Percentiles rank a stretch among this genome's conserved stretches.
These are phyloP conservation scores for Aspergillus sclerotialis DNA, from an alignment of 2,329 filamentous ascomycete genomes.

Conservation along the genomic window DNA sequence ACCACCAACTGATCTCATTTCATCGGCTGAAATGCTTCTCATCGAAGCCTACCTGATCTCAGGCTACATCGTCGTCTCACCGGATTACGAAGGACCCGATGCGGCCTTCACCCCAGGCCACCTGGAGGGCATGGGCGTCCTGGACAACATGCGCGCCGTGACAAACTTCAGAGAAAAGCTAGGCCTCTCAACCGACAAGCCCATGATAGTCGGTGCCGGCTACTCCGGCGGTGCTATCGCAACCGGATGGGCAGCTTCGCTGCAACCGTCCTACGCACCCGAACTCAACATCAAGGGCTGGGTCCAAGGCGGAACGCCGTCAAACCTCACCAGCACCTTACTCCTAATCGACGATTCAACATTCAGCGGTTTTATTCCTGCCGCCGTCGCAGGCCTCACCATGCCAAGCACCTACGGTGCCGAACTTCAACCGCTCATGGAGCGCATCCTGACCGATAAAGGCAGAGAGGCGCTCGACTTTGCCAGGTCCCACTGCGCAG, in stretches of 20 bases:
- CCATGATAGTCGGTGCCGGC: slow-evolving; percentile 41
- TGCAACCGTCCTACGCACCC: slow-evolving; percentile 48
- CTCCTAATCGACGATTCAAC: slow-evolving; percentile 13
- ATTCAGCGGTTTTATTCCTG: slow-evolving; percentile 19
- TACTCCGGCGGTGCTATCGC: slow-evolving; percentile 51
- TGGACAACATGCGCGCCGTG: slow-evolving; percentile 38
- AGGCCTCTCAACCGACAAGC: slow-evolving; percentile 9
- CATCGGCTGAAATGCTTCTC: slow-evolving; percentile 27
- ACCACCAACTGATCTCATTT: slow-evolving; percentile 18
- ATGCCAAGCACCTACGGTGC: slow-evolving; percentile 19
- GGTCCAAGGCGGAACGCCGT: slow-evolving; percentile 20
- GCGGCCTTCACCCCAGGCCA: slow-evolving; percentile 39
- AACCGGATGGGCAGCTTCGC: slow-evolving; percentile 46
- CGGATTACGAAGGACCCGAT: slow-evolving; percentile 43
- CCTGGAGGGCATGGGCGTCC: slow-evolving; percentile 38
- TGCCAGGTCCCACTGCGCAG: slow-evolving; percentile 11
- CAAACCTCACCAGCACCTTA: slow-evolving; percentile 20
- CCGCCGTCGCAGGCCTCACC: slow-evolving; percentile 16
- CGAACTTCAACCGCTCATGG: slow-evolving; percentile 13
- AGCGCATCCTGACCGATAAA: slow-evolving; percentile 10
- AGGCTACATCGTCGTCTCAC: slow-evolving; percentile 44
- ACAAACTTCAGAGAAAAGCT: slow-evolving; percentile 20
- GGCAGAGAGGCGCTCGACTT: slow-evolving; percentile 12
- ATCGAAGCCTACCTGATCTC: slow-evolving; percentile 31
- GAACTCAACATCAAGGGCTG: slow-evolving; percentile 40